A percentile compares a stretch with the other conserved stretches of the same genome.
Evolutionary conservation across 2,329 filamentous ascomycete species (phyloP).

Genomic region (Coniella vitis): DNA sequence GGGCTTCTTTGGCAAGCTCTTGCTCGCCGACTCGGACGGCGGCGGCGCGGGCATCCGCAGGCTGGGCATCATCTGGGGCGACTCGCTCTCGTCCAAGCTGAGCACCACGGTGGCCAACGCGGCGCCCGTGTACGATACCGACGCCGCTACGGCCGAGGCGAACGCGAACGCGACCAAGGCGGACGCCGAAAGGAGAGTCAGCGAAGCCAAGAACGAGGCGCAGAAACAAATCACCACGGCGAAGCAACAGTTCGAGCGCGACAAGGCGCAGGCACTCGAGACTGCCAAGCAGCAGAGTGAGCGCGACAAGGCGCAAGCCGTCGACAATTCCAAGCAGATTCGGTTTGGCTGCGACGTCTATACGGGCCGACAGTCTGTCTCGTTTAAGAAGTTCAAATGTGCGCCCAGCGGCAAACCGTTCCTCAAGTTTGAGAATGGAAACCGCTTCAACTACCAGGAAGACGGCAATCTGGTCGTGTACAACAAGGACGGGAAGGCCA

Average conservation of each 20-base stretch:
- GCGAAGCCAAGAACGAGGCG: not conserved
- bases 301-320: not conserved
- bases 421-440: not conserved
- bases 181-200: not conserved
- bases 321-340: not conserved
- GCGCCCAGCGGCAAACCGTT: not conserved
- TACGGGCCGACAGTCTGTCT: not conserved
- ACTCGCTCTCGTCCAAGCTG: not conserved
- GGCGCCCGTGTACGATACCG: not conserved
- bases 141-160: not conserved
- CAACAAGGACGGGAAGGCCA: not conserved
- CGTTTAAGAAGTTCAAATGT: not conserved
- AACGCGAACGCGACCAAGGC: not conserved
- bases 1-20: not conserved
- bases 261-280: not conserved
- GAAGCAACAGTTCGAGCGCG: too few species aligned
- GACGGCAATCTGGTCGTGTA: conserved; percentile 2
- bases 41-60: not conserved
- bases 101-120: not conserved
- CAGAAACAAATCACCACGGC: not conserved
- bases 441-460: not conserved
- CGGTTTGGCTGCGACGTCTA: not conserved
- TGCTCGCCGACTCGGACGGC: not conserved
- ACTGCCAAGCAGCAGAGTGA: not conserved
- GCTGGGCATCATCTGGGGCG: not conserved